Base-by-base conservation (phyloP, 306 rosid species). In the Potentilla sterilis region DNA sequence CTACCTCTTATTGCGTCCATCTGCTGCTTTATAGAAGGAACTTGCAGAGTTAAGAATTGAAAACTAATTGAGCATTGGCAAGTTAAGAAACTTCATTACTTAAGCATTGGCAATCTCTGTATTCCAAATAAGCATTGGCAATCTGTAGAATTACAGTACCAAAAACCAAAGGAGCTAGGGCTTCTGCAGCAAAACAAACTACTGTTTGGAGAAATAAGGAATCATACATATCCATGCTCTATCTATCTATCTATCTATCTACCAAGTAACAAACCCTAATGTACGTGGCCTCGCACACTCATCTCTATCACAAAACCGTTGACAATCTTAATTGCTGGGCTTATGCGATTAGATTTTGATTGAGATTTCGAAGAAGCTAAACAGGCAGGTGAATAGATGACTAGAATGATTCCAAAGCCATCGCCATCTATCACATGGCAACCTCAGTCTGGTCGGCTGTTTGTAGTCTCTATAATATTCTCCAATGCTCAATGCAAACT, bases 361-460 rank as follows among this genome's bases (percentile, higher is more conserved):
- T 43, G 42, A 22, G 43, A 43, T 62, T 70, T 62, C 54, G 64
- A 74, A 80, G 62, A 74, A 51, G 78, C 40, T 70, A 78, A 81
- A 70, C 58, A 68, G 76, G 76, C 71, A 74, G 80, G 86, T 83
- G 87, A 83, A 81, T 78, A 70, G 83, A 85, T 85, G 86, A 88
- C 80, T 77, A 79, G 74, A 83, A 87, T 86, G 87, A 87, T 75
- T 93, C 97, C 97, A 86, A 83, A 89, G 80, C 88, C 72, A 84
- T 91, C 88, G 81, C 85, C 81, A 82, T 88, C 92, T 37, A 14
- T 88, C 92, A 91, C 97, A 89, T 91, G 97, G 85, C 70, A 69
- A 49, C 82, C 84, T 80, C 85, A 80, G 88, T 79, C 83, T 87
- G 97, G 90, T 89, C 89, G 96, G 92, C 88, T 81, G 74, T 78